Base-by-base conservation (phyloP, 257 asterid species). In the Gentiana dahurica region DNA sequence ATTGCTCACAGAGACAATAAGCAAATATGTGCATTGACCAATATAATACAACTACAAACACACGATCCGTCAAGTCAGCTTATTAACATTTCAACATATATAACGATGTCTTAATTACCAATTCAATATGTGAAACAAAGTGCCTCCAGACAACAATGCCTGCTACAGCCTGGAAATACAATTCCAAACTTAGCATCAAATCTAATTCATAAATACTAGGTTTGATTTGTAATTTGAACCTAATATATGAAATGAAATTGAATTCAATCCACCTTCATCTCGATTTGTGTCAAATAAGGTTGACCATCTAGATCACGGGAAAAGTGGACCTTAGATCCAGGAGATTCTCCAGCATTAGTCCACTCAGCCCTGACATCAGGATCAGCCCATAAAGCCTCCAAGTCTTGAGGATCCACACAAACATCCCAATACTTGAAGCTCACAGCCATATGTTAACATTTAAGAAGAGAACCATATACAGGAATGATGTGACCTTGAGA, bases 271-370 rank as follows among this genome's bases (percentile, higher is more conserved):
- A 91, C 98, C 95, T 80, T 84, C 93, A 91, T 87, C 84, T 91
- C 98, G 7, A 88, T 87, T 63, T 85, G 96, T 45, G 98, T 91
- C 63, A 91, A 69, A 71, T 74, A 91, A 65, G 89, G 85, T 46
- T 87, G 95, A 34, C 97, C 97, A 50, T 91, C 98, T 13, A 86
- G 90, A 81, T 91, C 97, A 49, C 97, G 98, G 11, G 98, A 81
- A 57, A 91, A 86, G 74, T 85, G 95, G 70, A 87, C 83, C 70
- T 79, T 85, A 49, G 85, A 79, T 49, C 89, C 98, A 69, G 49
- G 72, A 33, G 85, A 75, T 78, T 87, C 96, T 62, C 98, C 98
- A 58, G 74, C 98, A 51, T 59, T 73, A 60, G 77, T 64, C 98
- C 98, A 91, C 68, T 91, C 98, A 24, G 83, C 79, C 46, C 75